A percentile compares a stretch with the other conserved stretches of the same genome.
phyloP scores from a whole-genome alignment of 2,329 filamentous ascomycete genomes.

The Colletotrichum magnum region DNA sequence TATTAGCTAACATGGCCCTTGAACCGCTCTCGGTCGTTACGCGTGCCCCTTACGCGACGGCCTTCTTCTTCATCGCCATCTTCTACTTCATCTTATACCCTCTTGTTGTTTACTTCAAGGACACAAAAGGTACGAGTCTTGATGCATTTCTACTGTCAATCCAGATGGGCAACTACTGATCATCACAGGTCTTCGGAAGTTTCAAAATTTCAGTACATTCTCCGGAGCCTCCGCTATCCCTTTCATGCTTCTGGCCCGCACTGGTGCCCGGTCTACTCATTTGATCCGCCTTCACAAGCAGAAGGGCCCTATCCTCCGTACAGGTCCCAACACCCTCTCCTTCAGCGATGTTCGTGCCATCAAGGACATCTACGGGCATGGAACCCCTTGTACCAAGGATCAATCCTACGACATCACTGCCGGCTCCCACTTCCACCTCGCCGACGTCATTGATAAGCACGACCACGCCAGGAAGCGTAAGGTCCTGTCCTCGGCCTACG shows the following conservation, averaged over 20 bases:
- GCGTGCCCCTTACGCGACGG: slow-evolving; percentile 22
- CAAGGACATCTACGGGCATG: slow-evolving; percentile 66
- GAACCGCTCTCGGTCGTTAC: slow-evolving; percentile 6
- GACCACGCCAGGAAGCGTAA: slow-evolving; percentile 67
- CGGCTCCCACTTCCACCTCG: slow-evolving; percentile 65
- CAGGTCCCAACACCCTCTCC: slow-evolving; percentile 59
- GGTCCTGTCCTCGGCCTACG: slow-evolving; percentile 65
- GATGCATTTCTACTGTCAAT: not conserved
- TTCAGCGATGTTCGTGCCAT: slow-evolving; percentile 58
- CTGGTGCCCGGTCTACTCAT: slow-evolving; percentile 58
- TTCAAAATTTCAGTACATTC: slow-evolving; percentile 58
- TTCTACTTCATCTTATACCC: slow-evolving; percentile 57
- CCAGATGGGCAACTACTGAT: not conserved
- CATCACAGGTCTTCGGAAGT: slow-evolving; percentile 57
- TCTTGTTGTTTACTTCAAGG: slow-evolving; percentile 58
- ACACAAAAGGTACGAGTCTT: slow-evolving; percentile 54
- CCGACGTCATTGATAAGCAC: slow-evolving; percentile 65
- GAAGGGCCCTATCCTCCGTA: slow-evolving; percentile 58
- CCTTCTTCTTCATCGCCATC: slow-evolving; percentile 39
- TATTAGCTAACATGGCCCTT: slow-evolving; percentile 16
- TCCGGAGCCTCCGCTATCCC: slow-evolving; percentile 61
- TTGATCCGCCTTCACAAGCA: slow-evolving; percentile 59
- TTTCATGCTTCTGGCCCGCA: slow-evolving; percentile 61
- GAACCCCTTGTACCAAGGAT: slow-evolving; percentile 65
- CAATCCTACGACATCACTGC: slow-evolving; percentile 60